Conservation (phyloP, 768 basidiomycete genomes). For the Clitopilus hobsonii region DNA sequence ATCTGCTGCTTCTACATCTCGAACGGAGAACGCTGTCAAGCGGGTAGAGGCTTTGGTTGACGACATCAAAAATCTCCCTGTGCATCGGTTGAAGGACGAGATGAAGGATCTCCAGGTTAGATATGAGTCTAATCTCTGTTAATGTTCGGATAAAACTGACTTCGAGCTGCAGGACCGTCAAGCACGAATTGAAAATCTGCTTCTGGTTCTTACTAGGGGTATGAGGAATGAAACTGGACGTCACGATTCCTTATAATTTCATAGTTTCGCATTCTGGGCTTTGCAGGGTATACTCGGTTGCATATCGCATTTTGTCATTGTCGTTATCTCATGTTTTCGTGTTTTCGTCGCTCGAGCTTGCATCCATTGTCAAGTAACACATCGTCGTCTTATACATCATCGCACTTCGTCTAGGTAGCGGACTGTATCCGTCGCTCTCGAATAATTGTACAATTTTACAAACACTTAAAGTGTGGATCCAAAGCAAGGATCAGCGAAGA, state of each 20-base stretch:
- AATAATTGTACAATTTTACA: no score
- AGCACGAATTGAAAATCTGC: conserved; percentile 69
- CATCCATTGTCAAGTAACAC: no score
- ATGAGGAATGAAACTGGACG: conserved; percentile 44
- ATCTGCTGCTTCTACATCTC: conserved; percentile 12
- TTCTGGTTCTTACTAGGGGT: conserved; percentile 64
- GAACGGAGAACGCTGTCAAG: conserved; percentile 41
- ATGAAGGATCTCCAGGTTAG: conserved; percentile 77
- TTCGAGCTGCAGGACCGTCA: conserved; percentile 74
- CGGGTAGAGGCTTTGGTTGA: conserved; percentile 61
- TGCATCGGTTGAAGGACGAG: conserved; percentile 66
- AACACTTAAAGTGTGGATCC: no score
- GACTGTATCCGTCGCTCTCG: no score
- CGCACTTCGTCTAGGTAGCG: no score
- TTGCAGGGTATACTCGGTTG: neutral
- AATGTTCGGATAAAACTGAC: no score
- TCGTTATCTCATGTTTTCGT: neutral
- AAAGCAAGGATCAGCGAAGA: no score
- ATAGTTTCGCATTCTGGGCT: neutral
- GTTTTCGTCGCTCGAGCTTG: no score
- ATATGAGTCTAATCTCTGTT: no score
- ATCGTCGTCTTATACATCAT: no score
- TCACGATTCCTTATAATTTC: neutral
- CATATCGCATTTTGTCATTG: neutral
- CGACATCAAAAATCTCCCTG: conserved; percentile 58